These are phyloP conservation scores for Claviceps sp. DNA, from an alignment of 2,329 filamentous ascomycete genomes.

Conservation along the genomic window DNA sequence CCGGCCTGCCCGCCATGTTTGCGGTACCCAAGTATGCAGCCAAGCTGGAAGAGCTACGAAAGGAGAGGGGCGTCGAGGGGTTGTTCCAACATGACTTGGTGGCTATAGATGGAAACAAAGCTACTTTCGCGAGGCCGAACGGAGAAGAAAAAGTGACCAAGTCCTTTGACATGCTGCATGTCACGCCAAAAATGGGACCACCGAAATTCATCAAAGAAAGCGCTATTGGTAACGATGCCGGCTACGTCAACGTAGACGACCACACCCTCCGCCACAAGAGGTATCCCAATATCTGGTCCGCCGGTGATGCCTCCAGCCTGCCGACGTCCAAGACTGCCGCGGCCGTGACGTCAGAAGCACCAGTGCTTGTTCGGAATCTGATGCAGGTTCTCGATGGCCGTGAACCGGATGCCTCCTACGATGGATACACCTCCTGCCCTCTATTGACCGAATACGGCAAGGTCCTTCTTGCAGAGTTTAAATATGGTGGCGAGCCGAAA, in stretches of 20 bases:
- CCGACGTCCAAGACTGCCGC: conserved; percentile 45
- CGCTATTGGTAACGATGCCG: conserved; percentile 37
- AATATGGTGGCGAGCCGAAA: conserved; percentile 48
- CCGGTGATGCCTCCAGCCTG: conserved; percentile 44
- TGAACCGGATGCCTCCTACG: conserved; percentile 29
- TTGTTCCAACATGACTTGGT: conserved; percentile 45
- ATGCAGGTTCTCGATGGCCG: conserved; percentile 31
- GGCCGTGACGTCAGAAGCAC: conserved; percentile 37
- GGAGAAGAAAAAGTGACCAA: conserved; percentile 30
- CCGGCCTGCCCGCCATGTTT: conserved; percentile 43
- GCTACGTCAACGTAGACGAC: conserved; percentile 45
- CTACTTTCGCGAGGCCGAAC: conserved; percentile 32
- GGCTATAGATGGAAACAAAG: conserved; percentile 37
- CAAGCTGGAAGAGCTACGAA: conserved; percentile 37
- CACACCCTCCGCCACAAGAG: conserved; percentile 38
- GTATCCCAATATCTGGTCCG: conserved; percentile 44
- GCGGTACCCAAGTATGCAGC: conserved; percentile 46
- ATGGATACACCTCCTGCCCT: conserved; percentile 44
- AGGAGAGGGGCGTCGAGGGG: conserved; percentile 41
- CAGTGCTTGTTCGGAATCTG: conserved; percentile 36
- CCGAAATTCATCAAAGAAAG: conserved; percentile 41
- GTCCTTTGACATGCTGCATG: conserved; percentile 42
- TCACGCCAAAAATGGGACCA: conserved; percentile 44
- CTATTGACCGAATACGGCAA: conserved; percentile 44
- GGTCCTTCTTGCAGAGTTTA: conserved; percentile 52